Conservation (phyloP, 2,329 filamentous ascomycete genomes). For the Clonostachys rosea region DNA sequence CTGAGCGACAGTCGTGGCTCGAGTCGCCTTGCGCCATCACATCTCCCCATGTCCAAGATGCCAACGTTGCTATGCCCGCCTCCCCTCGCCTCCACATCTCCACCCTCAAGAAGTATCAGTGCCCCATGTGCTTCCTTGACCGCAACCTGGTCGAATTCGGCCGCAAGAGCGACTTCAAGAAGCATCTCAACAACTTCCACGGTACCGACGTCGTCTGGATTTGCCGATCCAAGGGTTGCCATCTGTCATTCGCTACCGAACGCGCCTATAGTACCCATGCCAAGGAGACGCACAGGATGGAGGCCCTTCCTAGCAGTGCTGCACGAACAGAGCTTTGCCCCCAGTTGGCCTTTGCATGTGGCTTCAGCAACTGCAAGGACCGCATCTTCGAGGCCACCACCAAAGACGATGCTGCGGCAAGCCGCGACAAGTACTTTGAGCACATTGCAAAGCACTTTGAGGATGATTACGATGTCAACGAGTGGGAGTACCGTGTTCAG, state of each 20-base stretch:
- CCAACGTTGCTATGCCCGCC: conserved; percentile 25
- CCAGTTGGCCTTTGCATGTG: conserved; percentile 38
- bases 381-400: conserved; percentile 32
- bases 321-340: conserved; percentile 34
- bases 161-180: conserved; percentile 42
- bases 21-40: conserved; percentile 29
- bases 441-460: conserved; percentile 42
- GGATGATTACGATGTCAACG: conserved; percentile 31
- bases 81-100: conserved; percentile 28
- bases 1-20: conserved; percentile 23
- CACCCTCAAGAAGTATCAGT: conserved; percentile 35
- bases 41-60: conserved; percentile 19
- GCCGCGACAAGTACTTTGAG: conserved; percentile 38
- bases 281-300: conserved; percentile 35
- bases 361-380: conserved; percentile 34
- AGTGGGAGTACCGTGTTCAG: conserved; percentile 37
- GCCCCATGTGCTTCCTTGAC: conserved; percentile 39
- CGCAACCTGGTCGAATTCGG: conserved; percentile 39
- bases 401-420: conserved; percentile 25
- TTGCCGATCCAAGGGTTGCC: conserved; percentile 33
- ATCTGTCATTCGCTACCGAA: conserved; percentile 37
- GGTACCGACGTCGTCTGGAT: conserved; percentile 35
- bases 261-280: conserved; percentile 37
- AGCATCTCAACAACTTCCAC: conserved; percentile 42
- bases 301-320: conserved; percentile 30